phyloP scores from a whole-genome alignment of 257 asterid species.

The Solanum etuberosum region DNA sequence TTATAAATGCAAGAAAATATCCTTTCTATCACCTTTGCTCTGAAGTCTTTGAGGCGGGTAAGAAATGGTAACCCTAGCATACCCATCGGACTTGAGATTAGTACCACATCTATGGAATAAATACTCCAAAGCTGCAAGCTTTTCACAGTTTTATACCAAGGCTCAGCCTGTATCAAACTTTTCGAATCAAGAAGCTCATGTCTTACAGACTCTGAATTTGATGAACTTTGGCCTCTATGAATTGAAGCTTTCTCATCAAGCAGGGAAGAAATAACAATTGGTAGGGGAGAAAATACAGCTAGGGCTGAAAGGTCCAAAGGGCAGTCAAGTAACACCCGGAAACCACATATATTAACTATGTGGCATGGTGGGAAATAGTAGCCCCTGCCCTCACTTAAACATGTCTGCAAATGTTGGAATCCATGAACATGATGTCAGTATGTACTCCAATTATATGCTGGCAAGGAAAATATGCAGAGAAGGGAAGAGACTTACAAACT shows the following conservation, averaged over 20 bases:
- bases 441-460: neutral
- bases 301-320: slow-evolving; percentile 78
- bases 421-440: neutral
- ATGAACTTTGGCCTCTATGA: slow-evolving; percentile 9
- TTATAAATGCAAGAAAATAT: neutral
- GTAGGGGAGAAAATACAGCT: slow-evolving; percentile 53
- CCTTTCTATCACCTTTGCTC: slow-evolving; percentile 48
- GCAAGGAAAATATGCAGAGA: neutral
- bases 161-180: slow-evolving; percentile 55
- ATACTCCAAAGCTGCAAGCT: slow-evolving; percentile 48
- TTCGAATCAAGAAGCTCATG: slow-evolving; percentile 22
- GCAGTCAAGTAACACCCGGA: slow-evolving; percentile 59
- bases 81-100: slow-evolving; percentile 72
- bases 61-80: slow-evolving; percentile 81
- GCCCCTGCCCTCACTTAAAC: slow-evolving; percentile 74
- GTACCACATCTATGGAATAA: slow-evolving; percentile 53
- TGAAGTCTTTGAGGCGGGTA: slow-evolving; percentile 46
- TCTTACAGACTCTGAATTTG: slow-evolving; percentile 7
- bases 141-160: slow-evolving; percentile 48
- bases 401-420: slow-evolving; percentile 43
- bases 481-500: slow-evolving; percentile 14
- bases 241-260: slow-evolving; percentile 3
- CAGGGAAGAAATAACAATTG: slow-evolving; percentile 10
- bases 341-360: slow-evolving; percentile 51
- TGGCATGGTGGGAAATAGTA: slow-evolving; percentile 78